phyloP scores from a whole-genome alignment of 345 rosid genomes.

The Hevea brasiliensis region DNA sequence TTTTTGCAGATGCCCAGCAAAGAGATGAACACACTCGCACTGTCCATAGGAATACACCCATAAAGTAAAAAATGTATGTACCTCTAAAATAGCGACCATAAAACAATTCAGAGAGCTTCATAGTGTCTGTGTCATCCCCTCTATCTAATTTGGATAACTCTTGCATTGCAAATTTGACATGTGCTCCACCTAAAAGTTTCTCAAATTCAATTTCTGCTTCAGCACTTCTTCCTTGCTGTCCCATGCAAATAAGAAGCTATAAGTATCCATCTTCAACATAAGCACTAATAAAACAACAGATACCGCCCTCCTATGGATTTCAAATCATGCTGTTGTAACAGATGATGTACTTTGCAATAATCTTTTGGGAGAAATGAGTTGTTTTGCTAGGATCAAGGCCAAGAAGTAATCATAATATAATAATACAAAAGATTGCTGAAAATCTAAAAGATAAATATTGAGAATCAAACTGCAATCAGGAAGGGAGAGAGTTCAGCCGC shows the following conservation, averaged over 20 bases:
- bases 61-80: slow-evolving; percentile 28
- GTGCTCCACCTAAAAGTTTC: slow-evolving; percentile 78
- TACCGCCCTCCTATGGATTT: background rate
- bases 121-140: slow-evolving; percentile 63
- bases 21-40: no score
- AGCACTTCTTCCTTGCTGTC: slow-evolving; percentile 74
- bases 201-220: slow-evolving; percentile 88
- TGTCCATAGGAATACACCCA: background rate
- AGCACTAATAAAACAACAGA: background rate
- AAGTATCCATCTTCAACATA: slow-evolving; percentile 9
- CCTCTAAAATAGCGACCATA: slow-evolving; percentile 85
- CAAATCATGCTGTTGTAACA: background rate
- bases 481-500: background rate
- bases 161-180: slow-evolving; percentile 74
- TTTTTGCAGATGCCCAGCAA: no score
- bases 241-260: slow-evolving; percentile 22
- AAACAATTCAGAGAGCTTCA: slow-evolving; percentile 67
- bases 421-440: background rate
- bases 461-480: background rate
- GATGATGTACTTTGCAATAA: no score
- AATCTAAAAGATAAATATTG: background rate
- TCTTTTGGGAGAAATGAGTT: no score
- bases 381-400: background rate
- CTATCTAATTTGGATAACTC: slow-evolving; percentile 75
- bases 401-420: background rate